Conservation (phyloP, 2,329 filamentous ascomycete species). For the Mycocentrospora acerina region DNA sequence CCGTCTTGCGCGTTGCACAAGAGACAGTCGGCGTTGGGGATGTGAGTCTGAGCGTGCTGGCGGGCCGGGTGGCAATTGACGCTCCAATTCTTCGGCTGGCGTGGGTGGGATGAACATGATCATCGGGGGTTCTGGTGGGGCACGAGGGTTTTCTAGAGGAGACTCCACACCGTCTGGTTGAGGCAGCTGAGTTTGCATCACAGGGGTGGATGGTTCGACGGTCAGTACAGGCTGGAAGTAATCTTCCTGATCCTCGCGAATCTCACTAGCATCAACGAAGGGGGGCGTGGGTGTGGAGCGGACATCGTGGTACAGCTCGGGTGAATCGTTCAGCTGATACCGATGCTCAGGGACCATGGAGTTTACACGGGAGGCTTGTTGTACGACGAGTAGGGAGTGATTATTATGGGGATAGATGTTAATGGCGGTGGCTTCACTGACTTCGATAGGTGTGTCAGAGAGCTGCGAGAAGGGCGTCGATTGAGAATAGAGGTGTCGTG, state of each 20-base stretch:
- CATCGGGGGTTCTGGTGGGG: constrained; percentile 58
- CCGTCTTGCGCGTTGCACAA: constrained; percentile 48
- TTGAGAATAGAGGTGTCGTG: constrained; percentile 51
- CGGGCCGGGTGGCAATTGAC: constrained; percentile 38
- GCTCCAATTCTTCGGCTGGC: constrained; percentile 50
- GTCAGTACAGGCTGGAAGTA: constrained; percentile 29
- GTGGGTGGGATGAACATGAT: constrained; percentile 59
- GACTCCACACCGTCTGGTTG: constrained; percentile 50
- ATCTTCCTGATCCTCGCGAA: constrained; percentile 6
- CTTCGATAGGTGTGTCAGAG: constrained; percentile 56
- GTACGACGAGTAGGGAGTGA: constrained; percentile 63
- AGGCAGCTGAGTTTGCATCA: constrained; percentile 30
- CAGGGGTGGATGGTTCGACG: constrained; percentile 40
- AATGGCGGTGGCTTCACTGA: constrained; percentile 62
- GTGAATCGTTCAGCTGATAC: constrained; percentile 9
- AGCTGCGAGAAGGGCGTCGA: constrained; percentile 53
- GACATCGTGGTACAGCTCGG: constrained; percentile 17
- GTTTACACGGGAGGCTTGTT: constrained; percentile 46
- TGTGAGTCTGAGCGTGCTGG: constrained; percentile 36
- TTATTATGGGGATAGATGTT: constrained; percentile 65
- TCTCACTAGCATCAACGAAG: constrained; percentile 26
- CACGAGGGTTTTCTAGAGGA: constrained; percentile 60
- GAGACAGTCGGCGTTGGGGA: constrained; percentile 41
- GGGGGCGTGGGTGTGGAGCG: constrained; percentile 27
- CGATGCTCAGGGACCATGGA: constrained; percentile 21